phyloP scores from a whole-genome alignment of 768 basidiomycete species.

The Chalciporus piperatus region DNA sequence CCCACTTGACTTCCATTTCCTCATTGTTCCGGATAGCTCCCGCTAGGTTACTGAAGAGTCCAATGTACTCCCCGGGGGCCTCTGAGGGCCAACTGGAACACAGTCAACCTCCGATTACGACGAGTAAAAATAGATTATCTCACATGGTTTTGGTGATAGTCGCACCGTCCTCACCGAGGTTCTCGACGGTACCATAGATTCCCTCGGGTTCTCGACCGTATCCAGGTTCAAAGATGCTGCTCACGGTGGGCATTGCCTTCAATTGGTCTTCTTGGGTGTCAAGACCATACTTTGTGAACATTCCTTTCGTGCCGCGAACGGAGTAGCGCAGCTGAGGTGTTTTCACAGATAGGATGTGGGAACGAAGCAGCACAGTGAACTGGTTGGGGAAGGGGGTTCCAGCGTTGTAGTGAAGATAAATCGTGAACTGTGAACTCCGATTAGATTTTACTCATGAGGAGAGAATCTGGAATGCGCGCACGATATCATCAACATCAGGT shows the following conservation, averaged over 20 bases:
- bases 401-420: slow-evolving; percentile 49
- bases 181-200: slow-evolving; percentile 63
- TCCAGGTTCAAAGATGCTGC: slow-evolving; percentile 39
- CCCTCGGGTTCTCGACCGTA: slow-evolving; percentile 65
- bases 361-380: slow-evolving; percentile 64
- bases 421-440: slow-evolving; percentile 42
- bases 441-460: not conserved
- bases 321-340: slow-evolving; percentile 67
- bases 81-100: slow-evolving; percentile 58
- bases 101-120: slow-evolving; percentile 16
- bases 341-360: slow-evolving; percentile 65
- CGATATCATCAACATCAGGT: slow-evolving; percentile 64
- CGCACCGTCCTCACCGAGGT: slow-evolving; percentile 43
- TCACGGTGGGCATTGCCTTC: slow-evolving; percentile 49
- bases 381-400: slow-evolving; percentile 45
- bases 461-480: slow-evolving; percentile 29
- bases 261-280: slow-evolving; percentile 81
- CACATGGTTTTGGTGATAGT: slow-evolving; percentile 31
- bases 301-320: slow-evolving; percentile 69
- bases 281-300: slow-evolving; percentile 71
- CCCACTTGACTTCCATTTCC: slow-evolving; percentile 65
- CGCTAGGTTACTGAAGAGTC: slow-evolving; percentile 65
- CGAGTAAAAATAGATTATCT: slow-evolving; percentile 21
- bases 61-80: slow-evolving; percentile 55
- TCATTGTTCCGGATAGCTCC: slow-evolving; percentile 54